Conservation (phyloP, 2,329 filamentous ascomycete genomes). For the Colletotrichum godetiae region DNA sequence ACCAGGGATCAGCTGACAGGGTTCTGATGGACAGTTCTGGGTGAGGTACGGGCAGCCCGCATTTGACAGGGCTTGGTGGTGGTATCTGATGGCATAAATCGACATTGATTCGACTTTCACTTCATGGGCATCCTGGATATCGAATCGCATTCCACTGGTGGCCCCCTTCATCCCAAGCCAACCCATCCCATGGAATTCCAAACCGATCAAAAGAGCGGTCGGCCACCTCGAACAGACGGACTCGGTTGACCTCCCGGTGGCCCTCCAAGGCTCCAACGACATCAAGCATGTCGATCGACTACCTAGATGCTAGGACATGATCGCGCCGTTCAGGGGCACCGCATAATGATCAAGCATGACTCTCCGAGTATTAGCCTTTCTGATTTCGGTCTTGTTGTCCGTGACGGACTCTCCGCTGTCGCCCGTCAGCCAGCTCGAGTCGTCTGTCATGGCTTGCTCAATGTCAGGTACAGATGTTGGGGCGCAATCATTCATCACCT, state of each 20-base stretch:
- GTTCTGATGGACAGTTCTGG: constrained; percentile 20
- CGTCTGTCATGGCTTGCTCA: neutral
- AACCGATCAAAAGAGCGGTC: constrained; percentile 9
- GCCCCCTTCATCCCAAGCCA: constrained; percentile 7
- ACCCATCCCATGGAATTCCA: constrained; percentile 11
- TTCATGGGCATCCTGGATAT: constrained; percentile 16
- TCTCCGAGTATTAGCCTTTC: constrained; percentile 3
- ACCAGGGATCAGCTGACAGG: constrained; percentile 27
- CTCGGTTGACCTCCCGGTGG: neutral
- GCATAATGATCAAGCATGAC: constrained; percentile 11
- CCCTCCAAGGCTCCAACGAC: neutral
- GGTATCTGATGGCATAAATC: constrained; percentile 19
- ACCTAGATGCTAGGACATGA: neutral
- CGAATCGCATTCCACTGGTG: constrained; percentile 20
- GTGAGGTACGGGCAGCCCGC: constrained; percentile 27
- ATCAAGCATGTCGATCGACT: neutral
- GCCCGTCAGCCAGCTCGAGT: neutral
- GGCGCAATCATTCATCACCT: constrained; percentile 4
- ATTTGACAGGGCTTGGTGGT: constrained; percentile 15
- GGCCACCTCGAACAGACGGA: neutral
- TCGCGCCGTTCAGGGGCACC: constrained; percentile 25
- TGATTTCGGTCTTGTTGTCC: neutral
- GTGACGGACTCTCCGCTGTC: neutral
- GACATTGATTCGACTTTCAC: constrained; percentile 23
- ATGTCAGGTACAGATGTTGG: constrained; percentile 1